phyloP scores from a whole-genome alignment of 163 green algal species.

The Scenedesmus sp. region DNA sequence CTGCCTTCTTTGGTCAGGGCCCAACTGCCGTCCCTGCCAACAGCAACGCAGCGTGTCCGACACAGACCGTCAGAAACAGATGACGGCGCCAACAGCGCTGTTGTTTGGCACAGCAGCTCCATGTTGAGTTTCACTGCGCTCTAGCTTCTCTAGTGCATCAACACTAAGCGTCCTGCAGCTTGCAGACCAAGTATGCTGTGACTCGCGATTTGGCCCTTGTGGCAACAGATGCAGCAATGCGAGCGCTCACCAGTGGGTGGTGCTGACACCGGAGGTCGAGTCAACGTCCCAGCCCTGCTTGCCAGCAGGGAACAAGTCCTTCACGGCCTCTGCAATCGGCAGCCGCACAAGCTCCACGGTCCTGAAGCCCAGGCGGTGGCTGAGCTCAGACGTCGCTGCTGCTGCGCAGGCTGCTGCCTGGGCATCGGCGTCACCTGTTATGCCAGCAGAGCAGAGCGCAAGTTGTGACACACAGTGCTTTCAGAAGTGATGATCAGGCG shows the following conservation, averaged over 20 bases:
- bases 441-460: background rate
- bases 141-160: too few relatives aligned
- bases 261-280: background rate
- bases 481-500: background rate
- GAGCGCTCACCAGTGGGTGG: background rate
- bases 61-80: too few relatives aligned
- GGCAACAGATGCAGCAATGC: too few relatives aligned
- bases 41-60: background rate
- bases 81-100: too few relatives aligned
- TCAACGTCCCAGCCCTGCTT: slow-evolving; percentile 28
- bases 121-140: too few relatives aligned
- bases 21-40: slow-evolving; percentile 34
- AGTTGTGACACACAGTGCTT: too few relatives aligned
- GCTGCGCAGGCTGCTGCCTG: background rate
- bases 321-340: slow-evolving; percentile 35
- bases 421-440: background rate
- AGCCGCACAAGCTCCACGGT: slow-evolving; percentile 65
- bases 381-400: background rate
- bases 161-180: too few relatives aligned
- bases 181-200: too few relatives aligned
- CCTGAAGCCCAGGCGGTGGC: slow-evolving; percentile 65
- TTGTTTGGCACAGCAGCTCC: background rate
- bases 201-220: too few relatives aligned
- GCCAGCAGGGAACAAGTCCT: slow-evolving; percentile 38
- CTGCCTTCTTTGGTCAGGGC: background rate